phyloP scores from a whole-genome alignment of 73 alveolate species.

The Paramecium sexaurelia region DNA sequence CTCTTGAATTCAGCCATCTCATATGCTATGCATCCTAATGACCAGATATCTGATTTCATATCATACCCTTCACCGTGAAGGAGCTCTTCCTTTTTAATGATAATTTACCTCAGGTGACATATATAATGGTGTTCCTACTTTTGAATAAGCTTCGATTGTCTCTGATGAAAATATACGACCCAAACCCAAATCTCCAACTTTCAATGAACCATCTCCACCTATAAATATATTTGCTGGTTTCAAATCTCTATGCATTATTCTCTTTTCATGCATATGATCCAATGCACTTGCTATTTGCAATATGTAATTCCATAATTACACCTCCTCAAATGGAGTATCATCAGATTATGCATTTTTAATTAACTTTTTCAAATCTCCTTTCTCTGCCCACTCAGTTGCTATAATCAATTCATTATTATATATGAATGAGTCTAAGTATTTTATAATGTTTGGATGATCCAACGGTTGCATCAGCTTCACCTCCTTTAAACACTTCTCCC shows the following conservation, averaged over 20 bases:
- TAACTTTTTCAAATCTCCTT: constrained; percentile 95
- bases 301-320: constrained; percentile 89
- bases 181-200: constrained; percentile 96
- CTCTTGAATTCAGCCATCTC: constrained; percentile 90
- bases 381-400: constrained; percentile 99
- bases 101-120: constrained; percentile 95
- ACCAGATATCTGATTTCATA: constrained; percentile 96
- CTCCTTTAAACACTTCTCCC: constrained; percentile 97
- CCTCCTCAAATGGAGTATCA: constrained; percentile 86
- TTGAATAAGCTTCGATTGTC: constrained; percentile 94
- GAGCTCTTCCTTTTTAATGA: constrained; percentile 55
- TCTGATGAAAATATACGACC: constrained; percentile 91
- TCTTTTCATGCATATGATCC: constrained; percentile 94
- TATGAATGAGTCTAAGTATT: constrained; percentile 93
- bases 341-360: constrained; percentile 85
- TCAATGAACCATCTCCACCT: constrained; percentile 86
- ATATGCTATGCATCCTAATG: constrained; percentile 96
- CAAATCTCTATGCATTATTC: constrained; percentile 97
- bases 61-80: constrained; percentile 97
- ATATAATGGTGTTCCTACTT: constrained; percentile 98
- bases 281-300: constrained; percentile 89
- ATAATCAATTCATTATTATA: constrained; percentile 91
- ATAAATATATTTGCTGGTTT: constrained; percentile 99
- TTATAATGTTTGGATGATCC: constrained; percentile 92
- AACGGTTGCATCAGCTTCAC: constrained; percentile 82